Base-by-base conservation (phyloP, 345 rosid species). In the Lepidium africanum region DNA sequence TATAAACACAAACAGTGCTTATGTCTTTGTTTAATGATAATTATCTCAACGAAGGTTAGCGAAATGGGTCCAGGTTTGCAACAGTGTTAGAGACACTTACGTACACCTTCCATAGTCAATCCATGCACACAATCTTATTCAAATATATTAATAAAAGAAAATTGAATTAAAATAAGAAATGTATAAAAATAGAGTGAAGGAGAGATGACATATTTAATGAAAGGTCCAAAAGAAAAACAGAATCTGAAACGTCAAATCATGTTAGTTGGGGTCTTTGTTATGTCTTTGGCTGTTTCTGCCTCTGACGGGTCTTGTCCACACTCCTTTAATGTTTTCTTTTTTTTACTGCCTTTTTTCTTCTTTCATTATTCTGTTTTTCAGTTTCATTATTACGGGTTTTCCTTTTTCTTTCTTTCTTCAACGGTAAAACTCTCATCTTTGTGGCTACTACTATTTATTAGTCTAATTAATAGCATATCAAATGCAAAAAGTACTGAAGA, bases 201-300 rank as follows among this genome's bases (percentile, higher is more conserved):
- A 9, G 47, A 53, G 33, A 23, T 32, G 58, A 54, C 15, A 30
- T 65, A 9, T 35, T 57, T 37, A 64, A 65, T 52, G 68, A 67
- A 67, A 21, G 23, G 23, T 21, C 23, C 23, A 21, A 21, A 21
- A 21, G 23, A 21, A 69, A 75, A 75, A 79, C 79, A 92, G 96
- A 92, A 92, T 89, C 98, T 85, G 96, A 83, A 85, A 83, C 73
- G 96, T 92, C 98, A 87, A 86, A 89, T 89, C 98, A 80, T 81
- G 82, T 64, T 73, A 78, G 89, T 82, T 83, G 86, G 83, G 76
- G 63, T 74, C 72, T 83, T 84, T 87, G 83, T 93, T 30, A 83
- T 60, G 70, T 74, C 70, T 66, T 76, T 78, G 77, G 57, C 74
- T 63, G 32, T 68, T 74, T 75, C 54, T 69, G 74, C 54, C 64